These are phyloP conservation scores for Novakomyces olei DNA, from an alignment of 805 yeast genomes.

Conservation along the genomic window DNA sequence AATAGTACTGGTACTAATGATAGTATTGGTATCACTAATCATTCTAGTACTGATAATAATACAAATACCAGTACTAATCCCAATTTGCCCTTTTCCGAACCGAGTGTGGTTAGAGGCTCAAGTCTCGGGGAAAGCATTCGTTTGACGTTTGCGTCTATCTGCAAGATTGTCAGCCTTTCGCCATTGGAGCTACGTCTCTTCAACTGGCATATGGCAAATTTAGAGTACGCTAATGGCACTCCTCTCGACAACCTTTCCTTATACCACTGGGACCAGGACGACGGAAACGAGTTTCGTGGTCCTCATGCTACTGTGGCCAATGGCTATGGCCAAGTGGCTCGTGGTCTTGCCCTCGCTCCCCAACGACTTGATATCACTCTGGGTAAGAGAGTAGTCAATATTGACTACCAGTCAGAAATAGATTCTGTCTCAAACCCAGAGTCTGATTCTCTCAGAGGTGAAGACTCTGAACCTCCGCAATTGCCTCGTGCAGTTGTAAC, in stretches of 20 bases:
- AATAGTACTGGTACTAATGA: too few relatives aligned
- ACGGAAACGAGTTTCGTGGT: conserved; percentile 20
- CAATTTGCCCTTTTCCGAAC: too few relatives aligned
- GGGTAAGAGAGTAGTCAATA: conserved; percentile 12
- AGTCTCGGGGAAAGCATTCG: conserved; percentile 19
- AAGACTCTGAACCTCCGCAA: background rate
- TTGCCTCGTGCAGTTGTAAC: too few relatives aligned
- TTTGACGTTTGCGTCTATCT: conserved; percentile 15
- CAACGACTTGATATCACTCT: conserved; percentile 20
- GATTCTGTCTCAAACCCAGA: too few relatives aligned
- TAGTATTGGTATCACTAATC: too few relatives aligned
- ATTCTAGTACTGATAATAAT: too few relatives aligned
- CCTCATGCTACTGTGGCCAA: conserved; percentile 20
- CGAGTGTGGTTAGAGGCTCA: conserved; percentile 16
- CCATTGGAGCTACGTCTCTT: conserved; percentile 17
- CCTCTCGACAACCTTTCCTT: conserved; percentile 16
- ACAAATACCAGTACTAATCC: too few relatives aligned
- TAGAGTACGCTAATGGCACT: conserved; percentile 19
- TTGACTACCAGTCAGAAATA: too few relatives aligned
- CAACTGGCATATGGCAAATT: conserved; percentile 21
- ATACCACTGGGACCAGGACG: conserved; percentile 22
- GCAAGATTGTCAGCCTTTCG: conserved; percentile 15
- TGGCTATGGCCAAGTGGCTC: conserved; percentile 15
- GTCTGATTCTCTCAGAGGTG: background rate
- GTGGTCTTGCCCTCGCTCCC: conserved; percentile 19